Evolutionary conservation across 441 rosid genomes (phyloP).

Genomic region (Croton laevigatus): DNA sequence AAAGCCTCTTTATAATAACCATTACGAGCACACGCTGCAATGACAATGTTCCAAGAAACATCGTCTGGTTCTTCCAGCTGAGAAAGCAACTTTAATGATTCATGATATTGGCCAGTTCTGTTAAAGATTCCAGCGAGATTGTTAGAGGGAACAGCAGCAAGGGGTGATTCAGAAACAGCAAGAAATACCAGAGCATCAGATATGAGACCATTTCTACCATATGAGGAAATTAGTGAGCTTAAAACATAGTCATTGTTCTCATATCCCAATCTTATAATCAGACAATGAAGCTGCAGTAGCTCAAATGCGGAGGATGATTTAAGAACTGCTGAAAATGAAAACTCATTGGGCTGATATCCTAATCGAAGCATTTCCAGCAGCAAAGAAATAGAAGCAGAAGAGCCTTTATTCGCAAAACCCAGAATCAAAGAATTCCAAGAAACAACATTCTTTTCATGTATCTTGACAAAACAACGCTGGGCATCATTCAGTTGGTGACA

Average conservation of each 20-base stretch:
- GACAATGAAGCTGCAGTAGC: slow-evolving; percentile 62
- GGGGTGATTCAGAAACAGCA: slow-evolving; percentile 31
- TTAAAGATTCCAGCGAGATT: slow-evolving; percentile 62
- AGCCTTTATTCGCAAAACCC: slow-evolving; percentile 49
- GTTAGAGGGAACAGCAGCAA: slow-evolving; percentile 45
- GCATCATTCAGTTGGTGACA: slow-evolving; percentile 54
- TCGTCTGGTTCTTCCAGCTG: slow-evolving; percentile 63
- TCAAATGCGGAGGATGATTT: slow-evolving; percentile 36
- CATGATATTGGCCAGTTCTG: slow-evolving; percentile 55
- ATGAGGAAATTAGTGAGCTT: slow-evolving; percentile 67
- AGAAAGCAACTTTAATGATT: slow-evolving; percentile 57
- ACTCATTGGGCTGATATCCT: slow-evolving; percentile 62
- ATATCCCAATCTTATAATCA: slow-evolving; percentile 61
- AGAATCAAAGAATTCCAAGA: slow-evolving; percentile 77
- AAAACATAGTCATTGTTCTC: slow-evolving; percentile 51
- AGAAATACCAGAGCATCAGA: slow-evolving; percentile 49
- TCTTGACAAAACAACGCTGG: slow-evolving; percentile 46
- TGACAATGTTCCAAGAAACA: slow-evolving; percentile 76
- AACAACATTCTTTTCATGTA: slow-evolving; percentile 57
- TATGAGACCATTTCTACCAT: slow-evolving; percentile 53
- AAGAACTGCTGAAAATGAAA: slow-evolving; percentile 63
- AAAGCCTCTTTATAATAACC: slow-evolving; percentile 51
- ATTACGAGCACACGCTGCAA: slow-evolving; percentile 68
- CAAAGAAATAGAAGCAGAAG: slow-evolving; percentile 35
- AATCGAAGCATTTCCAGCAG: slow-evolving; percentile 50